These are phyloP conservation scores for Daedaleopsis sinensis DNA, from an alignment of 768 basidiomycete species.

Conservation along the genomic window DNA sequence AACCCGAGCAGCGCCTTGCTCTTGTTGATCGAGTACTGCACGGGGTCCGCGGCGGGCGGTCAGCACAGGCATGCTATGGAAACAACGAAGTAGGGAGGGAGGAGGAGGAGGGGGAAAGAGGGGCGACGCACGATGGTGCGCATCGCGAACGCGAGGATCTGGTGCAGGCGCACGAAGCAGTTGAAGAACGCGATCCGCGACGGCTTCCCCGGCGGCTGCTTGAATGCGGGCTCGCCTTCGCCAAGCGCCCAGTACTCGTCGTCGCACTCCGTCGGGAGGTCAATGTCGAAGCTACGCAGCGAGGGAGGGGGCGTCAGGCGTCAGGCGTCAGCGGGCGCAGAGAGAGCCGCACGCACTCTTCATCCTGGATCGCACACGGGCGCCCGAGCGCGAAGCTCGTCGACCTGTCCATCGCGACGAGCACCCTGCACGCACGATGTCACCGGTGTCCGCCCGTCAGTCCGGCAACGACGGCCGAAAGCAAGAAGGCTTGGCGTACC, in stretches of 20 bases:
- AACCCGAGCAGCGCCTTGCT: constrained; percentile 56
- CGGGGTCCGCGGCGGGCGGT: too few relatives aligned
- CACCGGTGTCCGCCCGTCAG: not conserved
- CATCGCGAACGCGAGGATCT: constrained; percentile 69
- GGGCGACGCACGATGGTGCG: constrained; percentile 61
- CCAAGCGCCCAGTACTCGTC: constrained; percentile 74
- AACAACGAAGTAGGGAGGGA: not conserved
- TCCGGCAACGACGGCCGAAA: not conserved
- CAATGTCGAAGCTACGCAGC: constrained; percentile 64
- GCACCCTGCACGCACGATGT: constrained; percentile 40
- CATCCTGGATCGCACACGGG: constrained; percentile 74
- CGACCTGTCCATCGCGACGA: constrained; percentile 49
- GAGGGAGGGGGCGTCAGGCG: not conserved
- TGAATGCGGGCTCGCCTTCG: constrained; percentile 59
- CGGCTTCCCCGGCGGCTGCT: constrained; percentile 64
- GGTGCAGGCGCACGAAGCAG: constrained; percentile 63
- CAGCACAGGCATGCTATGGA: not conserved
- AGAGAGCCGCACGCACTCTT: constrained; percentile 53
- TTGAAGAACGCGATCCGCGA: constrained; percentile 64
- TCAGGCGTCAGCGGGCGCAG: not conserved
- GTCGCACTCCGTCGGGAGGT: constrained; percentile 80
- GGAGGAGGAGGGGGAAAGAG: constrained; percentile 4
- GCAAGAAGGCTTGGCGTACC: constrained; percentile 37
- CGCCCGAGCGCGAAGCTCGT: constrained; percentile 59
- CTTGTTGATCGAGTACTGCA: constrained; percentile 76